phyloP scores from a whole-genome alignment of 176 grass and related monocot species.

The Saccharum officinarum region DNA sequence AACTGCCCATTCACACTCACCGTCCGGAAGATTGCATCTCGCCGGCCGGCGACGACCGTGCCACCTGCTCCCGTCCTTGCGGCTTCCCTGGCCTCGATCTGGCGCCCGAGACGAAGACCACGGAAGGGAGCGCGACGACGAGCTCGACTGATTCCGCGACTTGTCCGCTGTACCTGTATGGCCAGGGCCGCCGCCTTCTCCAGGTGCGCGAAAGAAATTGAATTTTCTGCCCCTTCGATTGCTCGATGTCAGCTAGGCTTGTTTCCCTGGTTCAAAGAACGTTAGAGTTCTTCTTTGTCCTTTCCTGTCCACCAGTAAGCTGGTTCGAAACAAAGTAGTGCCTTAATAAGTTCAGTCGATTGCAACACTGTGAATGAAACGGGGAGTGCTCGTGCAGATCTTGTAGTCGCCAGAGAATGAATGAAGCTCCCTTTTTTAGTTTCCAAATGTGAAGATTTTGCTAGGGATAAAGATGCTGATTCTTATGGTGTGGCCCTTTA shows the following conservation, averaged over 20 bases:
- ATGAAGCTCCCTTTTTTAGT: background rate
- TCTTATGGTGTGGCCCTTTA: constrained; percentile 57
- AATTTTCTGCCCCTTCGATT: background rate
- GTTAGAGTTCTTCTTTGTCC: background rate
- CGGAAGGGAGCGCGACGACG: no score
- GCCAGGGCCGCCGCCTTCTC: background rate
- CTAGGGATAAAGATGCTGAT: constrained; percentile 44
- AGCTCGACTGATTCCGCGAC: no score
- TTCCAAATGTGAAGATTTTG: background rate
- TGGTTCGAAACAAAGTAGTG: background rate
- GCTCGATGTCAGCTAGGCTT: background rate
- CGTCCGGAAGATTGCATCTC: no score
- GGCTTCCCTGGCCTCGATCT: no score
- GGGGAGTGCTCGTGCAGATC: background rate
- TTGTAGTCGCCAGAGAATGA: background rate
- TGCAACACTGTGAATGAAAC: background rate
- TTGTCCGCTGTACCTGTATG: no score
- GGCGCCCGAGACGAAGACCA: no score
- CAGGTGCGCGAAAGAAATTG: background rate
- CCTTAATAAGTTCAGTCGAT: background rate
- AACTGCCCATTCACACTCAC: no score
- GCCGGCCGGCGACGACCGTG: no score
- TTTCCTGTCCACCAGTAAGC: no score
- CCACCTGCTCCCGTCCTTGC: no score
- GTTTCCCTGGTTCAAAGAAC: background rate